A percentile compares a stretch with the other conserved stretches of the same genome.
phyloP scores from a whole-genome alignment of 1,284 basidiomycete genomes.

The Sanghuangporus sanghuang region DNA sequence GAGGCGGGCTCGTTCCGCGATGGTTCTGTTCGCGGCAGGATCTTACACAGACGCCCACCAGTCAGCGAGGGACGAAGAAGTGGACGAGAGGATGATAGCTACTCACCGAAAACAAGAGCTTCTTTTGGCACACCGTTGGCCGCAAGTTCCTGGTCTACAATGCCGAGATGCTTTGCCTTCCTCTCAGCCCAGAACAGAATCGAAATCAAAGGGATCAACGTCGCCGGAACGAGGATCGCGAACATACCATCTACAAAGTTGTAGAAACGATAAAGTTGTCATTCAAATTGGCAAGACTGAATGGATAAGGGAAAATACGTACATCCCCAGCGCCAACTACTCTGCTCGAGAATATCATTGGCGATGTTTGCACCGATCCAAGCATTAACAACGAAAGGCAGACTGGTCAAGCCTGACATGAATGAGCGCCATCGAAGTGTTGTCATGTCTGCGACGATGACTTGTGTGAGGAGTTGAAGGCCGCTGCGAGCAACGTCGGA shows the following conservation, averaged over 20 bases:
- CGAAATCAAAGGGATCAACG: constrained; percentile 53
- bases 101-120: background rate
- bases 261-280: background rate
- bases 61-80: no score
- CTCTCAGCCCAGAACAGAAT: constrained; percentile 70
- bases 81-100: background rate
- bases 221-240: constrained; percentile 51
- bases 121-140: background rate
- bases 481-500: constrained; percentile 33
- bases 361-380: constrained; percentile 72
- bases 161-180: constrained; percentile 50
- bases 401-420: constrained; percentile 55
- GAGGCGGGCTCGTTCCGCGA: constrained; percentile 19
- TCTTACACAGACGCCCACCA: background rate
- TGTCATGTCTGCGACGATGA: constrained; percentile 78
- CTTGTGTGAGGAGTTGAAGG: constrained; percentile 68
- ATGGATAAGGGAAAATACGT: background rate
- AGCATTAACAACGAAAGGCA: constrained; percentile 64
- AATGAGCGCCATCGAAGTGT: constrained; percentile 76
- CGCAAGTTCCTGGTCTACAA: constrained; percentile 26
- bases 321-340: constrained; percentile 77
- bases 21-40: background rate
- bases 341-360: constrained; percentile 47
- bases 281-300: no score
- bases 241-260: constrained; percentile 59